Percentiles rank a stretch among this genome's conserved stretches.
phyloP scores from a whole-genome alignment of 768 basidiomycete genomes.

The Russula sp. region DNA sequence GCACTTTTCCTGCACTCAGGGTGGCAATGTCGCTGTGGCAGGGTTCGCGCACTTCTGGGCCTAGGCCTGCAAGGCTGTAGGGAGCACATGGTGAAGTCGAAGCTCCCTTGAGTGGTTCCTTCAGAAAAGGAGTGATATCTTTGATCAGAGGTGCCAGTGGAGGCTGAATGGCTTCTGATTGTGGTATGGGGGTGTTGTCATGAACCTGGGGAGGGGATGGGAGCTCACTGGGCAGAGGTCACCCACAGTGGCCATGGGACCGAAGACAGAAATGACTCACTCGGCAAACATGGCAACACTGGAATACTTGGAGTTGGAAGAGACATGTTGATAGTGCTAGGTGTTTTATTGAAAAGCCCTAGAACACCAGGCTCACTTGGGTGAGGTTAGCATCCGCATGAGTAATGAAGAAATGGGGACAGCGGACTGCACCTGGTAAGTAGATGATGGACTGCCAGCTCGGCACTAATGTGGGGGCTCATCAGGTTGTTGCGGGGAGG shows the following conservation, averaged over 20 bases:
- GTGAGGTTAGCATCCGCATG: not conserved
- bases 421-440: slow-evolving; percentile 10
- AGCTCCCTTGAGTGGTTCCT: slow-evolving; percentile 45
- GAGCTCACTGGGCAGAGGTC: slow-evolving; percentile 4
- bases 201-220: slow-evolving; percentile 6
- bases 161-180: slow-evolving; percentile 23
- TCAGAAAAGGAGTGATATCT: slow-evolving; percentile 55
- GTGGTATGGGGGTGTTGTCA: slow-evolving; percentile 8
- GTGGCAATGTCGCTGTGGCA: no score
- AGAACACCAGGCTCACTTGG: slow-evolving; percentile 17
- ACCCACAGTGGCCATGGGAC: not conserved
- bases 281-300: not conserved
- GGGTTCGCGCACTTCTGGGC: no score
- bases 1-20: no score
- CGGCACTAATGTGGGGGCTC: no score
- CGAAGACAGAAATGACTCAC: slow-evolving; percentile 14
- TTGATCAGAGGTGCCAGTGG: slow-evolving; percentile 44
- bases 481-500: no score
- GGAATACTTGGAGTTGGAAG: slow-evolving; percentile 16
- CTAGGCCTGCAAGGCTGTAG: no score
- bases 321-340: slow-evolving; percentile 19
- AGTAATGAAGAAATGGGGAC: not conserved
- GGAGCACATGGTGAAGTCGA: slow-evolving; percentile 36
- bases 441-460: no score
- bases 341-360: slow-evolving; percentile 21